Evolutionary conservation across 495 filamentous ascomycete species (phyloP).

Genomic region (Hypoxylon rickii): DNA sequence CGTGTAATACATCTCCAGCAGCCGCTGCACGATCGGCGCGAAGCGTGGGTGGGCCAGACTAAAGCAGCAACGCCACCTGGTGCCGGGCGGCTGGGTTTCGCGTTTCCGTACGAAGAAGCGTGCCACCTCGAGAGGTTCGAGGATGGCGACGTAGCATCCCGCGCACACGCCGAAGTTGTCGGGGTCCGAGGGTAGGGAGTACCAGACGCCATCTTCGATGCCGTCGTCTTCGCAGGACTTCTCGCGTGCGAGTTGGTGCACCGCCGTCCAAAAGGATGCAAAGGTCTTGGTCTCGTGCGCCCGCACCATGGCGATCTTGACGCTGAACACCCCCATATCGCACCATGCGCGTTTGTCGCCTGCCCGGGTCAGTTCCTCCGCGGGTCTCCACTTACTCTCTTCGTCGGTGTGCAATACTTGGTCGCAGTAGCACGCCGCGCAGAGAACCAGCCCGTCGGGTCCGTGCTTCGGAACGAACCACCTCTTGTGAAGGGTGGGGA

Average conservation of each 20-base stretch:
- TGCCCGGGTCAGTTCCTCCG: constrained; percentile 15
- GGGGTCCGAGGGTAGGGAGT: constrained; percentile 36
- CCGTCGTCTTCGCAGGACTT: constrained; percentile 40
- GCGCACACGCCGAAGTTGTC: constrained; percentile 41
- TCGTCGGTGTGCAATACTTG: constrained; percentile 39
- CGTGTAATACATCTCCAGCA: constrained; percentile 25
- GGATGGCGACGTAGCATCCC: constrained; percentile 40
- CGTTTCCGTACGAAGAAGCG: constrained; percentile 33
- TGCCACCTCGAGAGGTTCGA: constrained; percentile 35
- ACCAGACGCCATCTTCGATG: constrained; percentile 43
- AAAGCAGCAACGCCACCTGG: constrained; percentile 31
- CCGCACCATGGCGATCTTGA: constrained; percentile 36
- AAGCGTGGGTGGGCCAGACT: constrained; percentile 22
- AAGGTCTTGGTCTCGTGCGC: constrained; percentile 38
- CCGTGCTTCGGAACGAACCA: constrained; percentile 43
- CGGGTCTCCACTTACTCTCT: constrained; percentile 29
- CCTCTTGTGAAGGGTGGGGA: constrained; percentile 22
- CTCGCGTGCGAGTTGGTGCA: constrained; percentile 24
- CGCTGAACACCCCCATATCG: constrained; percentile 31
- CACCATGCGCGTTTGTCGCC: constrained; percentile 21
- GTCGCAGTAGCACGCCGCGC: constrained; percentile 45
- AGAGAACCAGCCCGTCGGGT: constrained; percentile 38
- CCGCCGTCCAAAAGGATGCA: constrained; percentile 36
- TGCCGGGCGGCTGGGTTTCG: constrained; percentile 1
- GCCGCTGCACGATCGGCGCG: constrained; percentile 23